Evolutionary conservation across 2,329 filamentous ascomycete species (phyloP).

Genomic region (Fusarium subglutinans): DNA sequence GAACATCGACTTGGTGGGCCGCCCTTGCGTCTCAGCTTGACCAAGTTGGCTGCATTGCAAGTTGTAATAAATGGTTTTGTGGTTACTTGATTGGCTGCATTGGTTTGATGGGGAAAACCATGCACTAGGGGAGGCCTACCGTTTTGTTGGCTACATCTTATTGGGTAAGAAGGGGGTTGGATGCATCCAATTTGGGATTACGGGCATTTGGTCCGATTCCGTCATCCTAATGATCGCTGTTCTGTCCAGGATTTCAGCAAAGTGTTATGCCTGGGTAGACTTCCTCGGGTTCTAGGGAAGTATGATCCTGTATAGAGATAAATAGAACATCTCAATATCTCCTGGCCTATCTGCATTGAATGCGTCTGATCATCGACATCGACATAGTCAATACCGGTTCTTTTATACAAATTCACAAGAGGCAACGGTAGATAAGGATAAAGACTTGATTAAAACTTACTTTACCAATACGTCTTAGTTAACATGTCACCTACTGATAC

Average conservation of each 20-base stretch:
- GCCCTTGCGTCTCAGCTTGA: not conserved
- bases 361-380: not conserved
- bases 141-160: slow-evolving; percentile 4
- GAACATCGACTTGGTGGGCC: not conserved
- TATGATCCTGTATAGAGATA: not conserved
- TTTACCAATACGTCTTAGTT: not conserved
- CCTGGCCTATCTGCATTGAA: not conserved
- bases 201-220: not conserved
- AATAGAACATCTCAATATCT: not conserved
- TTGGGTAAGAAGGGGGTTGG: slow-evolving; percentile 6
- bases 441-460: not conserved
- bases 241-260: not conserved
- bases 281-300: not conserved
- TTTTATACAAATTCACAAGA: not conserved
- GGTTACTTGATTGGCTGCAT: not conserved
- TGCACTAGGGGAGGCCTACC: slow-evolving; percentile 29
- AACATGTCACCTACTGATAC: not conserved
- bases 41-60: not conserved
- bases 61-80: not conserved
- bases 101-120: slow-evolving; percentile 19
- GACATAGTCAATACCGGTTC: not conserved
- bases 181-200: slow-evolving; percentile 3
- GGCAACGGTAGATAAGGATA: not conserved
- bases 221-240: not conserved
- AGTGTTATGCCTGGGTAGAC: not conserved